Percentiles rank a stretch among this genome's conserved stretches.
Conservation (phyloP, 768 basidiomycete genomes). For the Tubosaeta sp. region DNA sequence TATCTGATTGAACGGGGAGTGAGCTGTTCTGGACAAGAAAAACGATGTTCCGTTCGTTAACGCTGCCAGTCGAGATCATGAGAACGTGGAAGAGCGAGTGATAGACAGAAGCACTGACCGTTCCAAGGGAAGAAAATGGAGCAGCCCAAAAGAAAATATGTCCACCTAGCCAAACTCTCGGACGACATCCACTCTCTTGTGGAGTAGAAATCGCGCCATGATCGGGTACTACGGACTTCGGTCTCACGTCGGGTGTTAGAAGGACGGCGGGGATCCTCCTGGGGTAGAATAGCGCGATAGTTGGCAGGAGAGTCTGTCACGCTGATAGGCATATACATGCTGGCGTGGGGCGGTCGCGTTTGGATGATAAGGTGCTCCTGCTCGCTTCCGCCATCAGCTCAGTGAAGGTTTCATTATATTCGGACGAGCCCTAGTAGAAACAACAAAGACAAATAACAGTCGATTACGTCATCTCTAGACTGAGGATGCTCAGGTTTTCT, state of each 20-base stretch:
- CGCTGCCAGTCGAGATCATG: constrained; percentile 37
- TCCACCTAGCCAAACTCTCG: constrained; percentile 50
- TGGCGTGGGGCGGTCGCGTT: background rate
- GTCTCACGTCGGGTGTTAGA: background rate
- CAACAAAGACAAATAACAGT: background rate
- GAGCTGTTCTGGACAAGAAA: constrained; percentile 62
- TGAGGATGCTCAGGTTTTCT: no score
- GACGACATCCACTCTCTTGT: constrained; percentile 17
- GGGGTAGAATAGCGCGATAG: constrained; percentile 14
- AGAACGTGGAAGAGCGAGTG: background rate
- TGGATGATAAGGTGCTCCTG: background rate
- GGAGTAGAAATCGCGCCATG: constrained; percentile 13
- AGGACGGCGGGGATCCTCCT: background rate
- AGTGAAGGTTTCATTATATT: no score
- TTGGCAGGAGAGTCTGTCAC: background rate
- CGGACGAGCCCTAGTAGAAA: background rate
- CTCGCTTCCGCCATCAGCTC: background rate
- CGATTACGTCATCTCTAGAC: no score
- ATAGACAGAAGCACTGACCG: constrained; percentile 42
- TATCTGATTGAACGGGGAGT: constrained; percentile 50
- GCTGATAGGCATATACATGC: background rate
- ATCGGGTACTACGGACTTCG: constrained; percentile 1
- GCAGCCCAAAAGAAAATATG: constrained; percentile 70
- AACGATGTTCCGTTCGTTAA: constrained; percentile 82
- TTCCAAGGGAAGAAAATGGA: constrained; percentile 86